Base-by-base conservation (phyloP, 108 stramenopile genomes). In the Nitzschia sp. region DNA sequence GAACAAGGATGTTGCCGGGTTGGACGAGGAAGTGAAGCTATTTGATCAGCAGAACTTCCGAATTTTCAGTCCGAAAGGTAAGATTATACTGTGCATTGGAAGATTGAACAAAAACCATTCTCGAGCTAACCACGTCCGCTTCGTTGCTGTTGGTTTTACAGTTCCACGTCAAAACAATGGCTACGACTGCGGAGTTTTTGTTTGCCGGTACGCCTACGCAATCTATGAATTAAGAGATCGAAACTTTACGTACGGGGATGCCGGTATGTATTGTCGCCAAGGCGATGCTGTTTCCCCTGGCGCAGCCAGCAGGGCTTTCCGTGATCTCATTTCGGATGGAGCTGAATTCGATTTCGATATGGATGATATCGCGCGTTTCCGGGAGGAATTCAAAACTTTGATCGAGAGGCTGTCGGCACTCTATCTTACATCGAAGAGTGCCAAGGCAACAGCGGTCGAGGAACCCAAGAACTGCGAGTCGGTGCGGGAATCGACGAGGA, bases 101-200 rank as follows among this genome's bases (percentile, higher is more conserved):
- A 13, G 38, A 42, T 25, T 28, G 29, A 29, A 4, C n/a, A n/a
- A n/a, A n/a, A n/a, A n/a, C n/a, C n/a, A n/a, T n/a, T n/a, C n/a
- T n/a, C n/a, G n/a, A n/a, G n/a, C n/a, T n/a, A n/a, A n/a, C n/a
- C n/a, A n/a, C n/a, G n/a, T n/a, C 28, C 15, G 57, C 11, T 4
- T 15, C 23, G 28, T 4, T 25, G 15, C 23, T 27, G 3, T 1
- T 56, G 19, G 58, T 48, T 35, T 27, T 34, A 25, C 65, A 91
- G 91, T 96, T 68, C 92, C 95, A 13, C 82, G 77, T 31, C 95
- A 96, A 60, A 78, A 87, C 51, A 96, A 96, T 62, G 63, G 77
- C 2, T 94, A 86, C 53, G 95, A 96, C 79, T 94, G 95, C 66
- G 95, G 95, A 2, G 92, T 96, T 15, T 96, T 94, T 75, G 92